phyloP scores from a whole-genome alignment of 495 filamentous ascomycete genomes.

The Corynascus novoguineensis region DNA sequence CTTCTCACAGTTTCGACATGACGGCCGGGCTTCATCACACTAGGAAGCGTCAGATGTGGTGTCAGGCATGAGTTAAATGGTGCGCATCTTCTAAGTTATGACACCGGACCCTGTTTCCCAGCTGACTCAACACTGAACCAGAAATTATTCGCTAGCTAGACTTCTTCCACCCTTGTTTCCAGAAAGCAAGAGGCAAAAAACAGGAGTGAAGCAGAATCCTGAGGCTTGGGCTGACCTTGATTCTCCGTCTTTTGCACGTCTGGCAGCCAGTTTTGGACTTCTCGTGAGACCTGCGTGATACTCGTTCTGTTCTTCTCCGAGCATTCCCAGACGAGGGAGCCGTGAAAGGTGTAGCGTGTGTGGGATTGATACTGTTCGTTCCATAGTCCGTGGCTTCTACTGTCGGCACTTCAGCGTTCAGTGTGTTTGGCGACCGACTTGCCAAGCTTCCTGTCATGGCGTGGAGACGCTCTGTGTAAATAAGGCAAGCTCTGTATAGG shows the following conservation, averaged over 20 bases:
- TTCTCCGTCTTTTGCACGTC: slow-evolving; percentile 1
- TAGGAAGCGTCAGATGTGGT: not conserved
- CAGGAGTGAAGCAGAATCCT: not conserved
- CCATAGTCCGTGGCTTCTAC: not conserved
- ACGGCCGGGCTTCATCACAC: slow-evolving; percentile 3
- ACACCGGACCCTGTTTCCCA: no score
- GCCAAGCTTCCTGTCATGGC: not conserved
- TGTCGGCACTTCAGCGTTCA: not conserved
- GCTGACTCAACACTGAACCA: no score
- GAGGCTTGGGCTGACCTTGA: not conserved
- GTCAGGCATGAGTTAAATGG: no score
- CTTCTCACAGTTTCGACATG: slow-evolving; percentile 3
- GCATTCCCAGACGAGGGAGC: not conserved
- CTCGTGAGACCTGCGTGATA: not conserved
- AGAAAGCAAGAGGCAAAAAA: not conserved
- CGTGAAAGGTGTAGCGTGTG: not conserved
- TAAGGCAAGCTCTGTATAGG: no score
- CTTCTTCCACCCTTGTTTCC: not conserved
- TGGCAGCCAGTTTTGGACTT: slow-evolving; percentile 2
- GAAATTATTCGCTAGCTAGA: no score
- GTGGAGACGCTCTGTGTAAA: not conserved
- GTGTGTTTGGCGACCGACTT: not conserved
- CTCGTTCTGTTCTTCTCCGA: not conserved
- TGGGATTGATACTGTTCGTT: not conserved
- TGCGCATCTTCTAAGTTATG: no score